Base-by-base conservation (phyloP, 768 basidiomycete genomes). In the Leccinum uliginosum region DNA sequence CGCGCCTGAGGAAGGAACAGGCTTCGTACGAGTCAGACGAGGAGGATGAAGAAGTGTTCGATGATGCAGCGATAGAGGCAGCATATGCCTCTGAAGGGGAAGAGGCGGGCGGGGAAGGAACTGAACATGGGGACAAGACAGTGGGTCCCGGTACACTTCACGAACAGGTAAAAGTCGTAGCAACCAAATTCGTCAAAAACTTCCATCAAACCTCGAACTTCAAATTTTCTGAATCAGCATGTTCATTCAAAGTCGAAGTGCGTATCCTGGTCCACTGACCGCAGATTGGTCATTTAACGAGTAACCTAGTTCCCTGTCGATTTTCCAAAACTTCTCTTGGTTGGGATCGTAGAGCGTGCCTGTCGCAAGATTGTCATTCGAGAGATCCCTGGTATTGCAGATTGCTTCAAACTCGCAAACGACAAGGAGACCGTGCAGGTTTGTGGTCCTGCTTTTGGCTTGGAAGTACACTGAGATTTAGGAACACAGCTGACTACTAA, bases 321-420 rank as follows among this genome's bases (percentile, higher is more conserved):
- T 64, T 87, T 93, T 69, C 94, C 94, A 11, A 98, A 98, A 73
- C 79, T 99, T 32, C 78, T 99, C 21, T 80, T 99, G 44, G 93
- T 98, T 49, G 96, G 94, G 48, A 85, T 99, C 59, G 81, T 98
- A 55, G 97, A 98, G 70, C 81, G 87, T 53, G 83, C 87, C 11
- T 98, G 95, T 72, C 79, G 85, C 46, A 83, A 83, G 52, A 89
- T 93, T 2, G 78, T 98, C 61, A 78, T 99, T 56, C 91, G 93
- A 53, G 90, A 98, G 71, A 92, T 98, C 53, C 83, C 88, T 6
- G 86, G 87, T 15, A 96, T 99, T 67, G 80, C 80, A 4, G 87
- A 95, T 53, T 96, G 93, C 73, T 92, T 95, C 79, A 83, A 84
- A 54, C 56, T 58, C 3, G 65, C 64, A 62, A 75, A 77, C 43